Base-by-base conservation (phyloP, 2,329 filamentous ascomycete genomes). In the Fusarium lateritium region DNA sequence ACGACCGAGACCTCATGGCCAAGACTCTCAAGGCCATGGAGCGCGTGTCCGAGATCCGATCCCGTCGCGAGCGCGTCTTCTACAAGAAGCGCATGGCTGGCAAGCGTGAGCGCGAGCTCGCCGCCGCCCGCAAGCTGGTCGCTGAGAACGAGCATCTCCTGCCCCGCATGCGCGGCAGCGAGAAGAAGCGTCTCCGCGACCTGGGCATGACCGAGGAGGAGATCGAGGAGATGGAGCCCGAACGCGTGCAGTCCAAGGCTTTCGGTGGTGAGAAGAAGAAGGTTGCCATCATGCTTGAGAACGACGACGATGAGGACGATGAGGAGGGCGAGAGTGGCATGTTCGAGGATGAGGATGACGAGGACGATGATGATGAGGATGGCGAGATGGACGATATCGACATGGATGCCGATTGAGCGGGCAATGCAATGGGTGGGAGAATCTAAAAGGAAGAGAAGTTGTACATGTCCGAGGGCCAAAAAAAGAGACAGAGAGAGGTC, bases 51-150 rank as follows among this genome's bases (percentile, higher is more conserved):
- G 94, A 98, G 85, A 95, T 98, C 81, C 87, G 94, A 56, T 82
- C 88, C 61, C 89, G 90, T 78, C 88, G 96, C 78, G 95, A 98
- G 86, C 88, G 94, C 73, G 92, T 92, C 71, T 97, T 98, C 84
- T 98, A 97, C 86, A 94, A 93, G 88, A 91, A 92, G 78, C 91
- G 96, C 79, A 94, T 98, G 92, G 90, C 90, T 53, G 94, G 94
- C 80, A 97, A 97, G 84, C 91, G 92, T 82, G 92, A 92, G 81
- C 88, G 90, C 78, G 90, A 96, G 84, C 85, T 93, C 70, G 92
- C 91, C 75, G 85, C 87, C 69, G 93, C 97, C 78, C 86, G 93
- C 80, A 96, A 95, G 85, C 86, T 98, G 71, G 94, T 99, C 52
- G 91, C 91, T 73, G 90, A 96, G 84, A 95, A 97, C 82, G 90